Evolutionary conservation across 2,329 filamentous ascomycete genomes (phyloP), one percentile per base, ranked within the genome.

Genomic region (Fusarium incarnatum): DNA sequence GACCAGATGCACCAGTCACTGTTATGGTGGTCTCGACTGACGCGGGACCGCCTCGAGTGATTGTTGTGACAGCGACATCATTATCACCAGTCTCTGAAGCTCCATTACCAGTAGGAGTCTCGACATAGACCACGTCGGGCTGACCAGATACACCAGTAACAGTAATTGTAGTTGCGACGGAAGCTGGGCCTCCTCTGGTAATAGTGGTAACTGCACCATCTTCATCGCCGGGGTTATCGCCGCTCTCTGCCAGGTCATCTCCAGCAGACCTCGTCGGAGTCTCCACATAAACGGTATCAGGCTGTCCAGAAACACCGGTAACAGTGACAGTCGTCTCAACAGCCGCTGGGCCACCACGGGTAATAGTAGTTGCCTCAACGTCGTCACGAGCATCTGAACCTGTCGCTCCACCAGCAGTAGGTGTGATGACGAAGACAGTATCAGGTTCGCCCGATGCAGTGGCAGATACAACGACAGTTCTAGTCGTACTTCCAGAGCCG

Each of bases 401-500:
- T 12, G 34, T 37, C 6, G 18, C 34, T 37, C 18, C 34, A n/a
- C 18, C 34, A 37, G 34, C 10, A 25, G 60, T 64, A 7, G 62
- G 62, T 0, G 62, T 65, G n/a, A 65, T 41, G 1, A 65, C 27
- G 5, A 59, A 34, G 18, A 65, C 10, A 12, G 60, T 65, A 32
- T 59, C 52, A 25, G 34, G 60, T 11, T 65, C 62, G 1, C 59
- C 61, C 1, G 45, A 50, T 5, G 16, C 40, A 2, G 30, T 64
- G 1, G 61, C 59, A 32, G 59, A 34, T 7, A 64, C 50, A 3
- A 45, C 22, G 7, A 58, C 10, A 6, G 50, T 64, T 10, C 22
- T 50, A 6, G 59, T 58, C 3, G 25, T 22, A 16, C 40, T 46
- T 22, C 45, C 59, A 2, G 50, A 50, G 3, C 50, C 61, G 10